A percentile compares a stretch with the other conserved stretches of the same genome.
Evolutionary conservation across 2,329 filamentous ascomycete genomes (phyloP).

Genomic region (Clonostachys solani): DNA sequence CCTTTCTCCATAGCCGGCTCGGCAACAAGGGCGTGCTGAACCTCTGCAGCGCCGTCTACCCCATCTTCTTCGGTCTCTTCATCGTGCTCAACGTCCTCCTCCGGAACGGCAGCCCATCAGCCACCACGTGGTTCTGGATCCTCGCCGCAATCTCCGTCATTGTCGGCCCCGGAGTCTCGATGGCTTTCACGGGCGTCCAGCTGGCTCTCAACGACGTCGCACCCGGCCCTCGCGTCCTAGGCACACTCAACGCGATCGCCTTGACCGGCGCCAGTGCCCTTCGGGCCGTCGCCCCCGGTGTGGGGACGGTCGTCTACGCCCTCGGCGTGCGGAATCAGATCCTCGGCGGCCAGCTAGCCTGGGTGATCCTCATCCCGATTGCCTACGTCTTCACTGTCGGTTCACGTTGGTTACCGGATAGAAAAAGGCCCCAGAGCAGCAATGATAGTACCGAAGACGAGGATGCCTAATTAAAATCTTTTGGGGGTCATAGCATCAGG

Average conservation of each 20-base stretch:
- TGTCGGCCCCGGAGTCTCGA: conserved; percentile 56
- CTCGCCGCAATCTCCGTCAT: conserved; percentile 35
- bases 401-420: conserved; percentile 18
- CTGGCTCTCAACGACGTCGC: conserved; percentile 71
- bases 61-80: conserved; percentile 56
- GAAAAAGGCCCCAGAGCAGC: conserved; percentile 6
- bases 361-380: conserved; percentile 24
- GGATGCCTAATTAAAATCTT: not conserved
- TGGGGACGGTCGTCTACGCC: conserved; percentile 66
- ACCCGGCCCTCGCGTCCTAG: conserved; percentile 59
- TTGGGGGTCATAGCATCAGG: no score
- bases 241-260: conserved; percentile 62
- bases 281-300: conserved; percentile 61
- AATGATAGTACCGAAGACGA: not conserved
- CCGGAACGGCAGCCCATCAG: conserved; percentile 24
- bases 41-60: conserved; percentile 50
- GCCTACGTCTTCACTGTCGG: conserved; percentile 16
- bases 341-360: conserved; percentile 51
- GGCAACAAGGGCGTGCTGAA: conserved; percentile 65
- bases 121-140: conserved; percentile 52
- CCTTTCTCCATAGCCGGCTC: conserved; percentile 57
- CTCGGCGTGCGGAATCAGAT: conserved; percentile 58
- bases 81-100: conserved; percentile 50
- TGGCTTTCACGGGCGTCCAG: conserved; percentile 69
- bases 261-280: conserved; percentile 58